phyloP scores from a whole-genome alignment of 352 stramenopile species.

The Phytophthora pisi region DNA sequence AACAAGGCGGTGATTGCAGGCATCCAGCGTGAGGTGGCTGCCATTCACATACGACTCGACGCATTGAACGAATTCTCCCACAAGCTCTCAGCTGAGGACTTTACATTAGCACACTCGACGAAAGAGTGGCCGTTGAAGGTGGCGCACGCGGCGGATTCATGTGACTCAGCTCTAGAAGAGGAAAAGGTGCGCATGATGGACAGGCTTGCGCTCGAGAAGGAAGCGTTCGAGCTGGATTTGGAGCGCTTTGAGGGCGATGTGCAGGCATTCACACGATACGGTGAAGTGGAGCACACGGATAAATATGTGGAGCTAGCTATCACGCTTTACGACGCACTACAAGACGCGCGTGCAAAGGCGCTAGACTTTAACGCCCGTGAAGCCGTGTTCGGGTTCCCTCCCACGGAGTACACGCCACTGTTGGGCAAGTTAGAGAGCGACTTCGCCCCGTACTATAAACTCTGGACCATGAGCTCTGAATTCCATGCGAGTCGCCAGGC shows the following conservation, averaged over 20 bases:
- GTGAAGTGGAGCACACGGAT: slow-evolving; percentile 88
- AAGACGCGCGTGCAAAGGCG: slow-evolving; percentile 91
- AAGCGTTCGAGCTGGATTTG: slow-evolving; percentile 83
- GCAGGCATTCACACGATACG: slow-evolving; percentile 86
- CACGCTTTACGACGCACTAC: slow-evolving; percentile 88
- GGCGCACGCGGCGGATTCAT: slow-evolving; percentile 78
- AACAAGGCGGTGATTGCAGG: slow-evolving; percentile 81
- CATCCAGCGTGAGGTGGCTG: slow-evolving; percentile 77
- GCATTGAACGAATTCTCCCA: slow-evolving; percentile 85
- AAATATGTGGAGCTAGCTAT: slow-evolving; percentile 91
- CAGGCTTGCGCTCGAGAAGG: slow-evolving; percentile 91
- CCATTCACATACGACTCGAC: slow-evolving; percentile 76
- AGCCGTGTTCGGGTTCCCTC: slow-evolving; percentile 92
- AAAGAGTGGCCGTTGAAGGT: slow-evolving; percentile 90
- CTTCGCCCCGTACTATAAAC: slow-evolving; percentile 92
- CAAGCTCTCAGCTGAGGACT: slow-evolving; percentile 90
- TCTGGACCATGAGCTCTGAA: slow-evolving; percentile 96
- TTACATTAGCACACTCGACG: slow-evolving; percentile 87
- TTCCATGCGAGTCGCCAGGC: slow-evolving; percentile 92
- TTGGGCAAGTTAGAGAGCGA: slow-evolving; percentile 85
- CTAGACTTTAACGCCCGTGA: slow-evolving; percentile 94
- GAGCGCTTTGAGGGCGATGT: slow-evolving; percentile 91
- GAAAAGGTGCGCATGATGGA: slow-evolving; percentile 96
- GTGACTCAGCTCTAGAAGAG: slow-evolving; percentile 89
- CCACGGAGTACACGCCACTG: slow-evolving; percentile 89